Base-by-base conservation (phyloP, 2,329 filamentous ascomycete genomes). In the Pestalotiopsis sp. region DNA sequence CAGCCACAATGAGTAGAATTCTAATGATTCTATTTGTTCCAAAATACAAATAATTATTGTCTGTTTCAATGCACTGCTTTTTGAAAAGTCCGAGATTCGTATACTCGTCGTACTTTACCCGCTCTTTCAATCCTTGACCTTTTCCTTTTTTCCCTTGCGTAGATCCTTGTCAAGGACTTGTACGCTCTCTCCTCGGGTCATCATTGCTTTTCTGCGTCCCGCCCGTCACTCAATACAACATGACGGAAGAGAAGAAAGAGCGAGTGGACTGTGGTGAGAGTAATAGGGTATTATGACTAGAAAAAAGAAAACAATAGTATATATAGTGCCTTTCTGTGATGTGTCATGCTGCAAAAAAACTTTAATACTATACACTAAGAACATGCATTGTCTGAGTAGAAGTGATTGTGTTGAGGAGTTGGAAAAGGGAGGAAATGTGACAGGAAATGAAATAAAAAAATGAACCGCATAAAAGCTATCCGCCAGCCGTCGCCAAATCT, bases 401-500 rank as follows among this genome's bases (percentile, higher is more conserved):
- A 31, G 27, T 31, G 27, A 31, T 7, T 31, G 45, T 52, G 17
- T 52, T 20, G 17, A 9, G 20, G 5, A 52, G 20, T 61, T 14
- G 38, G 20, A n/a, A 61, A 36, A 61, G n/a, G 55, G 38, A 61
- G 13, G 36, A 39, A 61, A 36, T 17, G 31, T 14, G 14, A 61
- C 36, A 61, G 17, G 36, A 13, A 36, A 61, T 38, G 3, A 20
- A 17, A 61, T 9, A 31, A 31, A 13, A 13, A 23, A 60, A 23
- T 27, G 4, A 20, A 20, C 14, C 17, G 38, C 12, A 36, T 20
- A 36, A 62, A 31, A 62, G 20, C 38, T 41, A 39, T 62, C 39
- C 38, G 12, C 36, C 41, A 49, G n/a, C 49, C 52, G 41, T n/a
- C 55, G 52, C 64, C 52, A 23, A 31, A 27, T 66, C 64, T 66